These are phyloP conservation scores for Citrus cavaleriei DNA, from an alignment of 345 rosid genomes.

Conservation along the genomic window DNA sequence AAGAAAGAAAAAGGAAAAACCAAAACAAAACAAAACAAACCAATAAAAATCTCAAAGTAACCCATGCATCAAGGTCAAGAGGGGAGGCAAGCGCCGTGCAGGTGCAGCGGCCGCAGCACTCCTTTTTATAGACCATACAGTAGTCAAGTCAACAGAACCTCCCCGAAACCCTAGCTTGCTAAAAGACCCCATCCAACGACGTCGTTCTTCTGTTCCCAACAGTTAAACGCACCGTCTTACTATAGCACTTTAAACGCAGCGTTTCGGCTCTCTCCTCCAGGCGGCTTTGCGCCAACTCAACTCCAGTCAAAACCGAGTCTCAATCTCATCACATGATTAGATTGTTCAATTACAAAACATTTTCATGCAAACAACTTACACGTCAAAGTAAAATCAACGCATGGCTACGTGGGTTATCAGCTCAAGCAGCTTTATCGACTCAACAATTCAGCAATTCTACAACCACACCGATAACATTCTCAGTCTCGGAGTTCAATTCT, in stretches of 20 bases:
- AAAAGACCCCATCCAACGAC: not conserved
- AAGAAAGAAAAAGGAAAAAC: too few species aligned
- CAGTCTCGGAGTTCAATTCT: slow-evolving; percentile 33
- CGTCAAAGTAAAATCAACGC: slow-evolving; percentile 2
- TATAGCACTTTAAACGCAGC: not conserved
- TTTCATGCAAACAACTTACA: not conserved
- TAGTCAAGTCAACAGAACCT: not conserved
- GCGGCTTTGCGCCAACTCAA: too few species aligned
- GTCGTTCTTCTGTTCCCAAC: not conserved
- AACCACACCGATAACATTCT: not conserved
- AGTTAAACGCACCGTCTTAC: not conserved
- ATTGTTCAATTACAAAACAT: slow-evolving; percentile 7
- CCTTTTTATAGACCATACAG: not conserved
- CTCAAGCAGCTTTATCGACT: slow-evolving; percentile 18
- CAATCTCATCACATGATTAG: slow-evolving; percentile 30
- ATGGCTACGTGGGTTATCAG: slow-evolving; percentile 33
- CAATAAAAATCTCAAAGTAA: not conserved
- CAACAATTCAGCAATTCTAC: slow-evolving; percentile 7
- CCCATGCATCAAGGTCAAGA: too few species aligned
- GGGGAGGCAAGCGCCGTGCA: not conserved
- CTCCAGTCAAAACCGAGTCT: too few species aligned
- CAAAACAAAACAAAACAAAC: too few species aligned
- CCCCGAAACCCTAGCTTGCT: slow-evolving; percentile 6
- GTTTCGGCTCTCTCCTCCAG: not conserved
- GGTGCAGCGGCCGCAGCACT: not conserved